A percentile compares a stretch with the other conserved stretches of the same genome.
Evolutionary conservation across 495 filamentous ascomycete species (phyloP).

Genomic region (Penicillium bialowiezense): DNA sequence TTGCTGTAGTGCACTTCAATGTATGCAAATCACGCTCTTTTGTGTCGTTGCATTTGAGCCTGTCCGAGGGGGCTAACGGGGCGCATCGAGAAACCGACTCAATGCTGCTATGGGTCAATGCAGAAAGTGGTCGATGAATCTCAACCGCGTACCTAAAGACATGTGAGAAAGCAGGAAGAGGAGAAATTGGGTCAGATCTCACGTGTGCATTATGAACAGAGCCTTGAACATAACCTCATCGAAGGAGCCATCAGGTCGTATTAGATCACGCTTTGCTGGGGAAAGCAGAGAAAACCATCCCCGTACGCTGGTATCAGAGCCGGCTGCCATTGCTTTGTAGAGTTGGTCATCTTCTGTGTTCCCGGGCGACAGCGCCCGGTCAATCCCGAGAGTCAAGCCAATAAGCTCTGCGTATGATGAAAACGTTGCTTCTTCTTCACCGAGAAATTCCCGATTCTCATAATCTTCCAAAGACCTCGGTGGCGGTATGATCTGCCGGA

Average conservation of each 20-base stretch:
- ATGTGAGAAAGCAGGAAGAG: background rate
- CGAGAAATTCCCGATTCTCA: conserved; percentile 17
- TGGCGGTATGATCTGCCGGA: conserved; percentile 10
- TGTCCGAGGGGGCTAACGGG: conserved; percentile 7
- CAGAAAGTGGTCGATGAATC: conserved; percentile 18
- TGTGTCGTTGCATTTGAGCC: conserved; percentile 5
- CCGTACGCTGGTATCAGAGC: conserved; percentile 10
- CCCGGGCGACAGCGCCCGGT: conserved; percentile 9
- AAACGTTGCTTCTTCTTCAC: conserved; percentile 9
- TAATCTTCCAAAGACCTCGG: conserved; percentile 15
- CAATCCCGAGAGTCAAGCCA: conserved; percentile 14
- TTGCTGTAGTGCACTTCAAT: conserved; percentile 12
- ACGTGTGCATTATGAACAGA: conserved; percentile 21
- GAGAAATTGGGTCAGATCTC: background rate
- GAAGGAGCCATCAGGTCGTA: conserved; percentile 14
- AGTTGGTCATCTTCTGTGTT: conserved; percentile 1
- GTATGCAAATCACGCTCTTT: conserved; percentile 19
- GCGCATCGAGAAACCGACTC: conserved; percentile 16
- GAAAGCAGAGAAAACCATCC: conserved; percentile 17
- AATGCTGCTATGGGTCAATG: conserved; percentile 12
- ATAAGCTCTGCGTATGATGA: conserved; percentile 20
- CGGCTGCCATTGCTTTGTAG: conserved; percentile 9
- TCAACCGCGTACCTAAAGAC: conserved; percentile 15
- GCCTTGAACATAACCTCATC: conserved; percentile 25
- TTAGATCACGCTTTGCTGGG: conserved; percentile 9